These are phyloP conservation scores for Tephrocybe sp. DNA, from an alignment of 768 basidiomycete species.

Conservation along the genomic window DNA sequence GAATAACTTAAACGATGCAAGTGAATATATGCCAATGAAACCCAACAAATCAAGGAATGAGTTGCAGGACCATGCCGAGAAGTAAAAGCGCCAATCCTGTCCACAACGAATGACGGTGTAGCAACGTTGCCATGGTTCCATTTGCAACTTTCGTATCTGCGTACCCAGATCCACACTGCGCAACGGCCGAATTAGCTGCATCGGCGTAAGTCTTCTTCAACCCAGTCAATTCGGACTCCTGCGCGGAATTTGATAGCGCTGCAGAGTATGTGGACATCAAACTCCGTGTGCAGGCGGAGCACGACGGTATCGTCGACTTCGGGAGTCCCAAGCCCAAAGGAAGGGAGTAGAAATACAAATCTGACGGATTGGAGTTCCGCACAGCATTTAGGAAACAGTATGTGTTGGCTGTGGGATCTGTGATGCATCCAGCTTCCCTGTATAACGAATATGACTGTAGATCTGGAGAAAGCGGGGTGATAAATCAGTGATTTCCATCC, in stretches of 20 bases:
- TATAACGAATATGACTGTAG: conserved; percentile 63
- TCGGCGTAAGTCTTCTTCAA: conserved; percentile 45
- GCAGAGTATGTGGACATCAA: conserved; percentile 54
- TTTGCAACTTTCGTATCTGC: conserved; percentile 25
- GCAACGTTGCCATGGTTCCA: conserved; percentile 1
- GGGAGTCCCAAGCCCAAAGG: conserved; percentile 59
- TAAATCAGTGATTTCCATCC: not conserved
- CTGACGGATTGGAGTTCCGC: conserved; percentile 52
- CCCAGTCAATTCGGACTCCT: conserved; percentile 13
- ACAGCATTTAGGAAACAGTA: conserved; percentile 78
- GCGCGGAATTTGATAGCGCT: conserved; percentile 34
- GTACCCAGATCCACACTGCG: conserved; percentile 51
- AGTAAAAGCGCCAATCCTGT: conserved; percentile 3
- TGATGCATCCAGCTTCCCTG: conserved; percentile 58
- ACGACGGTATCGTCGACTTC: conserved; percentile 46
- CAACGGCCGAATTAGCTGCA: conserved; percentile 45
- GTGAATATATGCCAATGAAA: not conserved
- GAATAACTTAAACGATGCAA: conserved; percentile 1
- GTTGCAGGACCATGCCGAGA: conserved; percentile 2
- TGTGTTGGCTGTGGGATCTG: conserved; percentile 51
- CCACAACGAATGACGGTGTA: conserved; percentile 8
- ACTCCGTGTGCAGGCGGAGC: conserved; percentile 61
- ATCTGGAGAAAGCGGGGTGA: conserved; percentile 33
- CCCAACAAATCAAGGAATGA: conserved; percentile 5
- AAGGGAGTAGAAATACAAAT: conserved; percentile 71